Evolutionary conservation across 2,329 filamentous ascomycete species (phyloP), one percentile per base, ranked within the genome.

Genomic region (Aspergillus tamarii): DNA sequence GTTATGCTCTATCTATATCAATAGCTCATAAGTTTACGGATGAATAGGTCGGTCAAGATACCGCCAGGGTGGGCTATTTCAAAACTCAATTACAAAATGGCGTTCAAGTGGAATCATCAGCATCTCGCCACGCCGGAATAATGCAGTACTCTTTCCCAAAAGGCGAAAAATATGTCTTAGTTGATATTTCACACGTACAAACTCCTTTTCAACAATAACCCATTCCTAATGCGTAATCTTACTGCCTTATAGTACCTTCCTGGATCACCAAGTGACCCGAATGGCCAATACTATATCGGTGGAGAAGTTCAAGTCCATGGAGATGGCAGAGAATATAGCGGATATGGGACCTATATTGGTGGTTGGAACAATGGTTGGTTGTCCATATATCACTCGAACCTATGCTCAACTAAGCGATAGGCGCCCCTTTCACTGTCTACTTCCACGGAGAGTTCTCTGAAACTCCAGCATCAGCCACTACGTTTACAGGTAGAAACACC

Each of bases 51-150:
- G 81, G 79, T 3, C 84, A 79, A 28, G 85, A 89, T 12, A 76
- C 81, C 12, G 87, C 88, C 1, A 81, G 80, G 50, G 88, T 89
- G 1, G 89, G 89, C 0, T 88, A 88, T 66, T 91, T 90, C 72
- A 84, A 83, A 55, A 83, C 91, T 54, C 85, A 81, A 0, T 75
- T 91, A 53, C 78, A 84, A 62, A 84, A 81, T 50, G 84, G 85
- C 1, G 81, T 91, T 57, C 78, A 82, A n/a, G 84, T 84, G 3
- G 88, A 91, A 67, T 88, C 90, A 81, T 91, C 89, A 0, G 83
- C 85, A 0, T 83, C 88, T 0, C 83, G 88, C n/a, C 88, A 87
- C 69, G 82, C 87, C 1, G 86, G 88, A 0, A 76, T 91, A 4
- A 89, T 90, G 71, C 82, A 84, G 30, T 89, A 91, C 70, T 86